phyloP scores from a whole-genome alignment of 768 basidiomycete genomes.

The Pleurotus djamor region DNA sequence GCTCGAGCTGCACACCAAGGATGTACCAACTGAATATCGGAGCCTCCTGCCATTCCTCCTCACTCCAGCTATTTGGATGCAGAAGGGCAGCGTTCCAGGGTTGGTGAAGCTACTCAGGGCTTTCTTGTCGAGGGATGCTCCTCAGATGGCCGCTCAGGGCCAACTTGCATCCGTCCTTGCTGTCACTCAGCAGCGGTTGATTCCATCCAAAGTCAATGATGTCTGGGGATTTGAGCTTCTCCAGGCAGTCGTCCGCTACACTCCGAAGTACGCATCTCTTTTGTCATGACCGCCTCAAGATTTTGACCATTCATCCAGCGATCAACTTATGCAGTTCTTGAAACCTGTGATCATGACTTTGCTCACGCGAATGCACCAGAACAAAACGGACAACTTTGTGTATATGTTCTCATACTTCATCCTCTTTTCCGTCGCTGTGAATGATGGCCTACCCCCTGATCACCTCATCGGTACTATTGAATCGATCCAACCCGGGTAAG shows the following conservation, averaged over 20 bases:
- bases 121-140: conserved; percentile 71
- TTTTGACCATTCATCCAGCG: background rate
- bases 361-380: conserved; percentile 82
- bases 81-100: conserved; percentile 93
- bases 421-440: conserved; percentile 71
- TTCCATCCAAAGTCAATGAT: conserved; percentile 87
- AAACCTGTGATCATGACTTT: conserved; percentile 74
- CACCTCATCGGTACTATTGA: conserved; percentile 78
- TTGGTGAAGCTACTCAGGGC: conserved; percentile 86
- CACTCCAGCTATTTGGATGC: conserved; percentile 85
- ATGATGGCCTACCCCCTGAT: conserved; percentile 75
- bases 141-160: conserved; percentile 62
- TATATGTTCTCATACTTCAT: conserved; percentile 83
- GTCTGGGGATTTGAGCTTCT: conserved; percentile 90
- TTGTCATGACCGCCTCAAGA: background rate
- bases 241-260: conserved; percentile 67
- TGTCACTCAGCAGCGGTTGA: conserved; percentile 86
- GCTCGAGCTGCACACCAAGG: conserved; percentile 72
- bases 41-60: conserved; percentile 79
- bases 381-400: conserved; percentile 86
- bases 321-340: conserved; percentile 68
- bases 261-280: conserved; percentile 65
- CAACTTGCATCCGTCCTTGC: conserved; percentile 82
- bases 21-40: conserved; percentile 77
- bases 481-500: conserved; percentile 81